Evolutionary conservation across 768 basidiomycete genomes (phyloP), one percentile per base, ranked within the genome.

Genomic region (Crepidotus variabilis): DNA sequence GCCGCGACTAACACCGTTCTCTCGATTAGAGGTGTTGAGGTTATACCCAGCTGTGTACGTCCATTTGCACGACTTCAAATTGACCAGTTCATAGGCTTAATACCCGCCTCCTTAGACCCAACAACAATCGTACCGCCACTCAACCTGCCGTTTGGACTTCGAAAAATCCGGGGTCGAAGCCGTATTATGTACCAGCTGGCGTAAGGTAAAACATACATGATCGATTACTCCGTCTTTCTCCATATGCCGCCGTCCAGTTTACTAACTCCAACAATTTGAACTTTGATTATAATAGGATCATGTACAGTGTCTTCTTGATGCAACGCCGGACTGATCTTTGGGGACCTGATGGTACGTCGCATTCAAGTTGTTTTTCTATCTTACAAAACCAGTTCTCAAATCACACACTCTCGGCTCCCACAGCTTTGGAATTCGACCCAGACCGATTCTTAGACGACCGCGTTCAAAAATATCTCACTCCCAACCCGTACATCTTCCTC

Each of bases 401-500:
- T n/a, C 39, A 51, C 34, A 21, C n/a, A n/a, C n/a, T n/a, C 32
- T 11, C 20, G 28, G 16, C 32, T 9, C 18, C 47, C 34, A 9
- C 43, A 86, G 86, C 86, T 3, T 74, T 82, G 47, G 77, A 82
- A 63, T 88, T 88, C 55, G 87, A 90, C 62, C 87, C 87, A 0
- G 85, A 87, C 57, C 80, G 87, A 3, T 89, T 86, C 74, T 72
- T 88, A 45, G 87, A 88, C 63, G 74, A 83, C 10, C 75, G 87
- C 9, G 67, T 87, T 77, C 80, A 35, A 59, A 82, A 80, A 61
- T 85, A 87, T 55, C 74, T 88, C 23, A 71, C 79, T 28, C 77
- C 80, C 34, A 86, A 87, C 60, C 79, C 85, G 0, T 87, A 85
- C 71, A 85, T 87, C 56, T 90, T 90, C 72, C 75, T 88, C 3